Evolutionary conservation across 139 green algal species (phyloP).

Genomic region (Zygnema cylindricum): DNA sequence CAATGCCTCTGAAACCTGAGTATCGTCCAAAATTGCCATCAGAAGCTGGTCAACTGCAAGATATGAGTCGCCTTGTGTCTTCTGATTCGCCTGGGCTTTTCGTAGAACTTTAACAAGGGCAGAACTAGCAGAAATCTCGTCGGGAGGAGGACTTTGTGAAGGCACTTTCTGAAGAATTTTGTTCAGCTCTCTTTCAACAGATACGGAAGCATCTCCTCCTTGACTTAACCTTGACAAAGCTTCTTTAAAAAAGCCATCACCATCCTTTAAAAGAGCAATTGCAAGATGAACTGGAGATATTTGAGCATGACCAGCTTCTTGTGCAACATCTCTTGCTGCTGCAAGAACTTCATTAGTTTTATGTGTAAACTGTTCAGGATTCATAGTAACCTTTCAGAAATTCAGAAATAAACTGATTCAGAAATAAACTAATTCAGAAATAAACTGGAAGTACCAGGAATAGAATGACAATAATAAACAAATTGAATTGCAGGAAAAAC

Average conservation of each 20-base stretch:
- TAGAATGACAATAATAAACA: too few relatives aligned
- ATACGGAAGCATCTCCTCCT: background rate
- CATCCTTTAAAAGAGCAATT: constrained; percentile 44
- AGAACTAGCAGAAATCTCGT: constrained; percentile 42
- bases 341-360: constrained; percentile 57
- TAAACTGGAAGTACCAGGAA: too few relatives aligned
- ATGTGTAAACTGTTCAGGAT: constrained; percentile 60
- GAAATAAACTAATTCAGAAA: background rate
- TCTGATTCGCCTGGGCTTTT: constrained; percentile 50
- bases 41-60: constrained; percentile 53
- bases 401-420: background rate
- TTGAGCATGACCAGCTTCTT: constrained; percentile 51
- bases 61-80: constrained; percentile 57
- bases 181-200: constrained; percentile 41
- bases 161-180: constrained; percentile 36
- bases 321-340: constrained; percentile 35
- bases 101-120: constrained; percentile 43
- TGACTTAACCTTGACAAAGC: background rate
- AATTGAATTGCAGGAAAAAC: too few relatives aligned
- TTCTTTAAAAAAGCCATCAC: constrained; percentile 36
- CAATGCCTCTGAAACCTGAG: constrained; percentile 43
- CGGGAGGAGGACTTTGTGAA: constrained; percentile 43
- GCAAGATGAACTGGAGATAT: constrained; percentile 52
- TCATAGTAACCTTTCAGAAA: background rate
- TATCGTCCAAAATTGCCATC: constrained; percentile 48